Percentiles rank a stretch among this genome's conserved stretches.
Evolutionary conservation across 306 rosid species (phyloP).

Genomic region (Dalbergia oliveri): DNA sequence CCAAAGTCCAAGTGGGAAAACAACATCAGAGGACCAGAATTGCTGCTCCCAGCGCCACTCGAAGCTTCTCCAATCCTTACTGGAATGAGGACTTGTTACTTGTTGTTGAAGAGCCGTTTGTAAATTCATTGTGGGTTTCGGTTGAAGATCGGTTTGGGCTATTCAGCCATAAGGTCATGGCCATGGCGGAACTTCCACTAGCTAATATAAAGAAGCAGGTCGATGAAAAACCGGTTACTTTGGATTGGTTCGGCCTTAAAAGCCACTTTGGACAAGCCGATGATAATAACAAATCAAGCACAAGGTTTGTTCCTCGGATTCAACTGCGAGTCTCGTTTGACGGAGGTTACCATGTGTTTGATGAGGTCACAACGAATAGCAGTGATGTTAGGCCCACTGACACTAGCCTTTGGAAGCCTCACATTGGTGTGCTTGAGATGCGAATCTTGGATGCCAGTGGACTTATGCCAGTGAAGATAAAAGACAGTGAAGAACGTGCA

Average conservation of each 20-base stretch:
- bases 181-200: neutral
- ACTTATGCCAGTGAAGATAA: neutral
- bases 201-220: neutral
- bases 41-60: slow-evolving; percentile 11
- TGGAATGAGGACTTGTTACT: slow-evolving; percentile 20
- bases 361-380: neutral
- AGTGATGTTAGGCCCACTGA: slow-evolving; percentile 9
- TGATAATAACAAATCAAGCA: neutral
- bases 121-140: neutral
- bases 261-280: neutral
- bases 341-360: slow-evolving; percentile 12
- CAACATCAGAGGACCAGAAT: neutral
- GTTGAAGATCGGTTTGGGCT: neutral
- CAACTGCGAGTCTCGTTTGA: slow-evolving; percentile 15
- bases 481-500: too few relatives aligned
- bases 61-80: slow-evolving; percentile 34
- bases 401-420: neutral
- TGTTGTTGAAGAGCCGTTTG: slow-evolving; percentile 1
- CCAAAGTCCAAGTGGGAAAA: slow-evolving; percentile 11
- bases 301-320: slow-evolving; percentile 7
- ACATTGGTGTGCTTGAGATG: slow-evolving; percentile 24
- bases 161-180: neutral
- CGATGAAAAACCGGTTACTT: neutral
- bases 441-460: slow-evolving; percentile 11
- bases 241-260: slow-evolving; percentile 3